phyloP scores from a whole-genome alignment of 2,329 filamentous ascomycete genomes.

The Colletotrichum orchidophilum region DNA sequence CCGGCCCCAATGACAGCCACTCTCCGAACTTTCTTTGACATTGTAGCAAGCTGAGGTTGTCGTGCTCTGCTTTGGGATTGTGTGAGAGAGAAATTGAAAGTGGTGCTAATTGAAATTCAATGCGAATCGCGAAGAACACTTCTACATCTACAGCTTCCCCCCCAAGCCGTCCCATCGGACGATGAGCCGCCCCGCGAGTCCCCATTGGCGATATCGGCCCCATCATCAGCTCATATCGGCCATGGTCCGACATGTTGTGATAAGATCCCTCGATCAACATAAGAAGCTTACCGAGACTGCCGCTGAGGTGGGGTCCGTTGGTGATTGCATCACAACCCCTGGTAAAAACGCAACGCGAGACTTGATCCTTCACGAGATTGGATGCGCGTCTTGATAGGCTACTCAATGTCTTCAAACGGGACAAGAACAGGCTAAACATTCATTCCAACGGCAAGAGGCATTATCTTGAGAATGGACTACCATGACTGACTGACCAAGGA shows the following conservation, averaged over 20 bases:
- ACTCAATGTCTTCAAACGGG: not conserved
- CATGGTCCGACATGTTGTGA: not conserved
- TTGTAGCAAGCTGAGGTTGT: fast-evolving
- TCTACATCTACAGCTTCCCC: not conserved
- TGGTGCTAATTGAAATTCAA: not conserved
- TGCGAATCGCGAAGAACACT: not conserved
- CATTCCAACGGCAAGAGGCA: no score
- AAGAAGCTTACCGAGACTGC: not conserved
- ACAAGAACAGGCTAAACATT: not conserved
- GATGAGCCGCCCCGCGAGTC: not conserved
- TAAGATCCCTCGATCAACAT: not conserved
- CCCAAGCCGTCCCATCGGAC: not conserved
- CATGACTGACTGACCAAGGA: no score
- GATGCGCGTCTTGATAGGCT: not conserved
- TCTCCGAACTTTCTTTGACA: not conserved
- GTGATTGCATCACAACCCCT: not conserved
- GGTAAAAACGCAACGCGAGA: not conserved
- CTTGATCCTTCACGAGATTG: not conserved
- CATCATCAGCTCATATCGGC: not conserved
- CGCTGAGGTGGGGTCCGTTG: not conserved
- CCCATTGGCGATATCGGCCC: not conserved
- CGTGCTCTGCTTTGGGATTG: not conserved
- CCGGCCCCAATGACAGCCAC: not conserved
- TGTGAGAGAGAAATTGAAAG: not conserved
- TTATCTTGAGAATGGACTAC: no score